A percentile compares a stretch with the other conserved stretches of the same genome.
phyloP scores from a whole-genome alignment of 2,329 filamentous ascomycete species.

The Coniochaeta pulveracea region DNA sequence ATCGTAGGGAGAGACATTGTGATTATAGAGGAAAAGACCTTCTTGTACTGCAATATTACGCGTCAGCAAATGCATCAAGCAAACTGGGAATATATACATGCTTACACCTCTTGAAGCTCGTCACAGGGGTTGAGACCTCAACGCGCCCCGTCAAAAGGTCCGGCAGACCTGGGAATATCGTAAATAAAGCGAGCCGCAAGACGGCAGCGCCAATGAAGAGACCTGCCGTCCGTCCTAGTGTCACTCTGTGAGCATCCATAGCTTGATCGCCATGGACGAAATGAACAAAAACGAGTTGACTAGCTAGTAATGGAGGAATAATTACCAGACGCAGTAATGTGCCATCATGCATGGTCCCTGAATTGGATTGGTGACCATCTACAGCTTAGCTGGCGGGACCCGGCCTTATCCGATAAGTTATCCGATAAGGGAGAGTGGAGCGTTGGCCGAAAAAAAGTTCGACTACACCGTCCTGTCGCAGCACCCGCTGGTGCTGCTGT shows the following conservation, averaged over 20 bases:
- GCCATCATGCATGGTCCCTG: no score
- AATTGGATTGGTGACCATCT: no score
- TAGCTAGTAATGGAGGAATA: no score
- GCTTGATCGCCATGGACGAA: conserved; percentile 15
- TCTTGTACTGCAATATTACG: conserved; percentile 65
- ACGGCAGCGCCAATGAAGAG: conserved; percentile 68
- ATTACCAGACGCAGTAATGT: no score
- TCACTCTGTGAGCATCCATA: conserved; percentile 25
- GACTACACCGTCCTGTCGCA: conserved; percentile 8
- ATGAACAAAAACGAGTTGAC: not conserved
- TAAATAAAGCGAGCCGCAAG: conserved; percentile 69
- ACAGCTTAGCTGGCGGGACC: no score
- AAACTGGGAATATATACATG: conserved; percentile 6
- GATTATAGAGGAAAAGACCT: conserved; percentile 88
- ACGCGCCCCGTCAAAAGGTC: conserved; percentile 81
- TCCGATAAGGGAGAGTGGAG: no score
- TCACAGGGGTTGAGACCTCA: conserved; percentile 93
- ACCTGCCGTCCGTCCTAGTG: conserved; percentile 37
- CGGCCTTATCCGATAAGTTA: no score
- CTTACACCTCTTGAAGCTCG: conserved; percentile 93
- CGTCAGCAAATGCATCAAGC: conserved; percentile 4
- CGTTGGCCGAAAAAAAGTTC: no score
- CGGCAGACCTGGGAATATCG: conserved; percentile 71
- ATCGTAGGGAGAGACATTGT: conserved; percentile 94
- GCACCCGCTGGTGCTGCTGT: conserved; percentile 10